Conservation (phyloP, 495 filamentous ascomycete genomes). For the Aspergillus egyptiacus region DNA sequence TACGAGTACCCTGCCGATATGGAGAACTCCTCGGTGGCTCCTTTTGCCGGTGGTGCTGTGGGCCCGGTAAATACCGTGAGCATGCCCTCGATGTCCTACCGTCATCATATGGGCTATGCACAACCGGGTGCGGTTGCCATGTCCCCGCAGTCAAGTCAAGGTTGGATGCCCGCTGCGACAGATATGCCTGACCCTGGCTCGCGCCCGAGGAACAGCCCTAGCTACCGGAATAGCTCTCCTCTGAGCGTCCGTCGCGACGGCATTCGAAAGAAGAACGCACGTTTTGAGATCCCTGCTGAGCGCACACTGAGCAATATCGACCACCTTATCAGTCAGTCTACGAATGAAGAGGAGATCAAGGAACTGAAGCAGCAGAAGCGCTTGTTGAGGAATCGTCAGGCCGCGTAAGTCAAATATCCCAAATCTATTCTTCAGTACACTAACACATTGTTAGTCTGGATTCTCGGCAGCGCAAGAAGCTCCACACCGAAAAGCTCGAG, state of each 20-base stretch:
- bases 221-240: constrained; percentile 73
- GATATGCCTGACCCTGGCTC: constrained; percentile 54
- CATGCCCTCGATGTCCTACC: constrained; percentile 42
- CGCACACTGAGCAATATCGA: constrained; percentile 94
- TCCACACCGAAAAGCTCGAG: constrained; percentile 94
- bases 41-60: constrained; percentile 48
- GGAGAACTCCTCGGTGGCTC: constrained; percentile 50
- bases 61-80: constrained; percentile 44
- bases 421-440: constrained; percentile 16
- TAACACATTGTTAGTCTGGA: constrained; percentile 64
- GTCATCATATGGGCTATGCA: constrained; percentile 33
- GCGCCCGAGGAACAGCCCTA: constrained; percentile 69
- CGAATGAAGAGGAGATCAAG: constrained; percentile 91
- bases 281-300: constrained; percentile 95
- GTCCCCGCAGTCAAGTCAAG: constrained; percentile 57
- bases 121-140: constrained; percentile 45
- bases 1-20: constrained; percentile 63
- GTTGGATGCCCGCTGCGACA: constrained; percentile 55
- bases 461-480: constrained; percentile 97
- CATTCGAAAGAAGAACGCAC: constrained; percentile 98
- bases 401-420: constrained; percentile 63
- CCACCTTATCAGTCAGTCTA: constrained; percentile 78
- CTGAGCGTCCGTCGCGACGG: constrained; percentile 73
- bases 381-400: constrained; percentile 88
- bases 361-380: constrained; percentile 98